These are phyloP conservation scores for Diaporthe sp. DNA, from an alignment of 2,329 filamentous ascomycete genomes.

Conservation along the genomic window DNA sequence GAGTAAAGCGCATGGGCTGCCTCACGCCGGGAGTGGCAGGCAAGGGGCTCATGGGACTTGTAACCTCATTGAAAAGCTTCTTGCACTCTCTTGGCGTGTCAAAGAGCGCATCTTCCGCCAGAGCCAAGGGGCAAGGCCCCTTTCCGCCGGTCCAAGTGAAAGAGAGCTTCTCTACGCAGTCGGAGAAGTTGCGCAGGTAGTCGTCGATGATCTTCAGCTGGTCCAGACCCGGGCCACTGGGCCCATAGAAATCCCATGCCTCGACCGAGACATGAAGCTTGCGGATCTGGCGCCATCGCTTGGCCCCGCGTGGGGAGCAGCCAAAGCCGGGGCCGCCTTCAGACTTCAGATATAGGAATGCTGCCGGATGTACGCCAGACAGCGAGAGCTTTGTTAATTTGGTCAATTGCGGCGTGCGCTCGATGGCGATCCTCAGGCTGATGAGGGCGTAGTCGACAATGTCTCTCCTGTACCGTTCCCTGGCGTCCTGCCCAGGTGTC, in stretches of 20 bases:
- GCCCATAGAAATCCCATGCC: constrained; percentile 74
- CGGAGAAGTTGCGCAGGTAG: constrained; percentile 80
- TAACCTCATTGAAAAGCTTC: constrained; percentile 76
- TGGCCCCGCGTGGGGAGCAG: constrained; percentile 77
- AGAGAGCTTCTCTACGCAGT: constrained; percentile 75
- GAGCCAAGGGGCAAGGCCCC: constrained; percentile 80
- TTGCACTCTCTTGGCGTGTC: constrained; percentile 65
- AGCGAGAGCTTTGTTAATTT: constrained; percentile 80
- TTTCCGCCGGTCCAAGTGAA: constrained; percentile 83
- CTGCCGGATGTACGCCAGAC: constrained; percentile 79
- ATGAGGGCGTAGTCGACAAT: constrained; percentile 92
- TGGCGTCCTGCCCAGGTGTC: constrained; percentile 79
- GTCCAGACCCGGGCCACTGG: constrained; percentile 71
- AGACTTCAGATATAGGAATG: constrained; percentile 83
- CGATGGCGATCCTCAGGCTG: constrained; percentile 86
- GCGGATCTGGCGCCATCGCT: constrained; percentile 83
- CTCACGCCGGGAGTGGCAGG: constrained; percentile 64
- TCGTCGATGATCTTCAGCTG: constrained; percentile 85
- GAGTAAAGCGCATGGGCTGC: constrained; percentile 74
- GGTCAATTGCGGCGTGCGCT: constrained; percentile 74
- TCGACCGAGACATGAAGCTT: constrained; percentile 82
- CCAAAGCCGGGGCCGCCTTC: constrained; percentile 75
- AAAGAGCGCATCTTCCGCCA: constrained; percentile 80
- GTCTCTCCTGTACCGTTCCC: constrained; percentile 80
- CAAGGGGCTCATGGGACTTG: constrained; percentile 74